Evolutionary conservation across 106 monocot genomes (phyloP).

Genomic region (Dactylorhiza incarnata): DNA sequence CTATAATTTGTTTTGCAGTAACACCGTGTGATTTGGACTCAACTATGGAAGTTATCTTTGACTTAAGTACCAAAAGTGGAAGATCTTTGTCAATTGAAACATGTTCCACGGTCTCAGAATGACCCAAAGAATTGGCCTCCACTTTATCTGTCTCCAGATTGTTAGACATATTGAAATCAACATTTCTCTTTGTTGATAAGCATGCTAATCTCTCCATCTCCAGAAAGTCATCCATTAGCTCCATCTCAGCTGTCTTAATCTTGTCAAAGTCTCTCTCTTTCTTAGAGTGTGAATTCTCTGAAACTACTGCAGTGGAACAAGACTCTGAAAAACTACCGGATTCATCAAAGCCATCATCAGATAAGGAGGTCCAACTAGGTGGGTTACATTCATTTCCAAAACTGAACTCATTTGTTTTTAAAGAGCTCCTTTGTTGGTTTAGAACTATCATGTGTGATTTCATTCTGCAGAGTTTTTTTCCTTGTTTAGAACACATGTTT

Average conservation of each 20-base stretch:
- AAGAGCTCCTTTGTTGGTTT: slow-evolving; percentile 36
- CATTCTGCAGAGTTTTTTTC: slow-evolving; percentile 50
- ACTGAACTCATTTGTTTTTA: slow-evolving; percentile 29
- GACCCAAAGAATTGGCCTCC: slow-evolving; percentile 1
- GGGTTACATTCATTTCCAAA: slow-evolving; percentile 58
- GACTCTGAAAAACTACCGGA: slow-evolving; percentile 63
- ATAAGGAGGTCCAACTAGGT: slow-evolving; percentile 72
- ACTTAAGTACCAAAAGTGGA: slow-evolving; percentile 32
- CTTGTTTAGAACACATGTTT: slow-evolving; percentile 63
- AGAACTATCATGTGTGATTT: slow-evolving; percentile 39
- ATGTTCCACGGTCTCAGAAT: background rate
- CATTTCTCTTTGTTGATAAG: slow-evolving; percentile 37
- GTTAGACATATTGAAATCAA: slow-evolving; percentile 1
- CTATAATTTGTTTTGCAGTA: slow-evolving; percentile 22
- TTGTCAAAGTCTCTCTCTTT: slow-evolving; percentile 8
- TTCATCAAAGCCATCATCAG: slow-evolving; percentile 82
- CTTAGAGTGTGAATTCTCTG: slow-evolving; percentile 59
- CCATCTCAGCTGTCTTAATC: slow-evolving; percentile 10
- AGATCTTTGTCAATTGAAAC: background rate
- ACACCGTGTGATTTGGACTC: slow-evolving; percentile 14
- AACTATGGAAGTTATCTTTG: slow-evolving; percentile 32
- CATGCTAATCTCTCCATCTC: slow-evolving; percentile 55
- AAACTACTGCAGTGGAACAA: slow-evolving; percentile 43
- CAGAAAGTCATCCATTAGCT: slow-evolving; percentile 53
- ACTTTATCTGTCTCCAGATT: background rate